Percentiles rank a stretch among this genome's conserved stretches.
Conservation (phyloP, 176 grass and related monocot species). For the Oryza glumipatula region DNA sequence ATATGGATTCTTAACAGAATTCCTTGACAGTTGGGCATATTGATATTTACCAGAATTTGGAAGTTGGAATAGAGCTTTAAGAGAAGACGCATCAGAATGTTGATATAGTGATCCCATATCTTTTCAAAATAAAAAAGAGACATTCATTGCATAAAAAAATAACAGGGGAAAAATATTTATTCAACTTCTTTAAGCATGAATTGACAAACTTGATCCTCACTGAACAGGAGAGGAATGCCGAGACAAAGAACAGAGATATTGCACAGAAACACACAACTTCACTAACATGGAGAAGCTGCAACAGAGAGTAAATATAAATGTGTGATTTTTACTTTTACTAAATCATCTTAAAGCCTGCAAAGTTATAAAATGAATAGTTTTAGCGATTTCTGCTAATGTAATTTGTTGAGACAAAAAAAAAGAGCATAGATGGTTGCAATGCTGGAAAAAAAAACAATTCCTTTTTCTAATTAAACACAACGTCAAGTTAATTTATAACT, state of each 20-base stretch:
- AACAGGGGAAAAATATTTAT: background rate
- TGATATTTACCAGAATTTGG: constrained; percentile 18
- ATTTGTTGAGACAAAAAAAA: constrained; percentile 22
- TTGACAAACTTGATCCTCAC: constrained; percentile 5
- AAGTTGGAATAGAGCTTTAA: constrained; percentile 27
- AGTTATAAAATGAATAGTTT: background rate
- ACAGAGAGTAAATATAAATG: background rate
- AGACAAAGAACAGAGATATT: background rate
- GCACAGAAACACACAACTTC: constrained; percentile 2
- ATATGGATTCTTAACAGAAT: background rate
- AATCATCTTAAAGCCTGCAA: background rate
- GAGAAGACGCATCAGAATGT: constrained; percentile 5
- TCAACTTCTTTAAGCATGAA: background rate
- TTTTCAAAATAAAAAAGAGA: constrained; percentile 23
- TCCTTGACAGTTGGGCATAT: constrained; percentile 1
- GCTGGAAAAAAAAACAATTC: background rate
- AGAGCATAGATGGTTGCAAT: background rate
- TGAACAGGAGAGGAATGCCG: constrained; percentile 4
- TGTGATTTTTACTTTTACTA: background rate
- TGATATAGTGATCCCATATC: constrained; percentile 1
- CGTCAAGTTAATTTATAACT: no score
- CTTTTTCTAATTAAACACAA: no score
- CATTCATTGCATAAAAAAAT: background rate
- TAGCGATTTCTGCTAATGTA: background rate
- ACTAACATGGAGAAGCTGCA: background rate